Base-by-base conservation (phyloP, 1,284 basidiomycete species). In the Ustilago xerochloae region DNA sequence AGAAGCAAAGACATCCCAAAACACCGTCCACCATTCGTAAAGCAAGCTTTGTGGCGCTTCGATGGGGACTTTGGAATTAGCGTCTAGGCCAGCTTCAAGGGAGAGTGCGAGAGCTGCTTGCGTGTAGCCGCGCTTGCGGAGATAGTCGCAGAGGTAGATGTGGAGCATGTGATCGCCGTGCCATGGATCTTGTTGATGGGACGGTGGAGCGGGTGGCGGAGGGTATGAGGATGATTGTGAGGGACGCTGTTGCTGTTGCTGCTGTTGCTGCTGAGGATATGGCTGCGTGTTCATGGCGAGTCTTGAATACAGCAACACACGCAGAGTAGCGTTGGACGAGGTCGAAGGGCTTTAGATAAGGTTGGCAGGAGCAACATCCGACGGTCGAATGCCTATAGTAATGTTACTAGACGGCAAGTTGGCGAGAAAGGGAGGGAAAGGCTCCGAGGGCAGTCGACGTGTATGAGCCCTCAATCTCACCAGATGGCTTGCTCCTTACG, bases 11-110 rank as follows among this genome's bases (percentile, higher is more conserved):
- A 75, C 28, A 9, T 75, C 66, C 72, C 60, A 75, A 36, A 75
- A 70, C 24, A 75, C 53, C 13, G 61, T 53, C 67, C 72, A 75
- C 72, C 72, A 75, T 28, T 75, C 72, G 39, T 63, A 75, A 4
- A 75, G 57, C 26, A 75, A 49, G 18, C 63, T 52, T 13, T 75
- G 67, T 2, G 72, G 72, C 0, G 67, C 67, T 48, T 75, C 72
- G 49, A 75, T 75, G 20, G 72, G 72, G 6, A 61, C 60, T n/a
- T 47, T 26, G 20, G 51, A 56, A 3, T 66, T 46, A 2, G 55
- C 59, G 2, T 58, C 57, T 2, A 75, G 38, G 2, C 63, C 63
- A 0, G 72, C 67, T 51, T 75, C 72, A 13, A 22, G n/a, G 9
- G 39, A 29, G 7, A 75, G 16, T 3, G 67, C 63, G 2, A 46